phyloP scores from a whole-genome alignment of 768 basidiomycete species.

The Russula earlei region DNA sequence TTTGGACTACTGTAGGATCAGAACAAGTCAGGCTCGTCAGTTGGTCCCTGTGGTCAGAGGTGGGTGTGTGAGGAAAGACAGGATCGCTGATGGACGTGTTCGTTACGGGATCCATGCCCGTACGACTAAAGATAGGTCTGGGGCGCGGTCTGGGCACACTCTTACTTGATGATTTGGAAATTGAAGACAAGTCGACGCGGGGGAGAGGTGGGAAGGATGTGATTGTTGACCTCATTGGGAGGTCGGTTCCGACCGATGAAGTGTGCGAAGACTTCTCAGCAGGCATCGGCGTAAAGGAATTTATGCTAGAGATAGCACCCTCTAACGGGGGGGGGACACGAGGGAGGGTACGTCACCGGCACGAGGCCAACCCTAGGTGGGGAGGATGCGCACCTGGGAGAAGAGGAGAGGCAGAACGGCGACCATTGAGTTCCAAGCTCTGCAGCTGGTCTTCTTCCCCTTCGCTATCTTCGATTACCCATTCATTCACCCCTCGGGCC shows the following conservation, averaged over 20 bases:
- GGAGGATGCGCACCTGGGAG: slow-evolving; percentile 9
- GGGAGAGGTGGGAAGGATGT: slow-evolving; percentile 9
- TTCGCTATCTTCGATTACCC: slow-evolving; percentile 19
- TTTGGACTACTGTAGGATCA: not conserved
- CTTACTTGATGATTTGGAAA: slow-evolving; percentile 10
- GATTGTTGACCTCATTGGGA: not conserved
- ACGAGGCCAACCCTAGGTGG: slow-evolving; percentile 1
- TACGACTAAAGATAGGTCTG: slow-evolving; percentile 12
- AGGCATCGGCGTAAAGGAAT: slow-evolving; percentile 5
- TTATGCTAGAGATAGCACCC: slow-evolving; percentile 9
- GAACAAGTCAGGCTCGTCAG: not conserved
- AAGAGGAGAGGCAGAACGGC: not conserved
- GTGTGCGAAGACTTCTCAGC: slow-evolving; percentile 6
- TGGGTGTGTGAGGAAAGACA: slow-evolving; percentile 3
- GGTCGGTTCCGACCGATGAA: slow-evolving; percentile 3
- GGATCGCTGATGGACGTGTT: slow-evolving; percentile 11
- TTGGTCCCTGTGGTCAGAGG: not conserved
- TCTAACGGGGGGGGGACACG: slow-evolving; percentile 6
- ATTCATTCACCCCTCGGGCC: not conserved
- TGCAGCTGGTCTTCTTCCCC: slow-evolving; percentile 16
- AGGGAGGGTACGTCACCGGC: slow-evolving; percentile 8
- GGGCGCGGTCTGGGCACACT: slow-evolving; percentile 10
- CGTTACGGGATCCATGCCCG: not conserved
- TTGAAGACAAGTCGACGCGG: not conserved
- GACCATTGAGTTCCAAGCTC: not conserved